Conservation (phyloP, 2,329 filamentous ascomycete species). For the Chalara sp. region DNA sequence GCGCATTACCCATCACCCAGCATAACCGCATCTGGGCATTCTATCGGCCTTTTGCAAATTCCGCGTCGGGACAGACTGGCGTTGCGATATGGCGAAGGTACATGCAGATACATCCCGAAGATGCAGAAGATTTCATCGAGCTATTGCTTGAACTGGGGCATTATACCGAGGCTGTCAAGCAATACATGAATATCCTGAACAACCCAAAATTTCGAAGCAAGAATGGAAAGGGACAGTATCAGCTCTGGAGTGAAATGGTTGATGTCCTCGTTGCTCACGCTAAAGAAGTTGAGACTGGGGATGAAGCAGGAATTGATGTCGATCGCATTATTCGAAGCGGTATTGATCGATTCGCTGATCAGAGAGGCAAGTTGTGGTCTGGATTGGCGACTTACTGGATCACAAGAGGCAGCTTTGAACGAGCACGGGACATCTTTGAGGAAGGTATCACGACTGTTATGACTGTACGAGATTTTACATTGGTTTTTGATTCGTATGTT, state of each 20-base stretch:
- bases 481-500: slow-evolving; percentile 92
- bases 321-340: slow-evolving; percentile 90
- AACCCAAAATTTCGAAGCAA: slow-evolving; percentile 88
- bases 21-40: slow-evolving; percentile 93
- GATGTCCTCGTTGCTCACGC: slow-evolving; percentile 90
- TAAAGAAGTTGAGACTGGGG: slow-evolving; percentile 72
- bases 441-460: slow-evolving; percentile 96
- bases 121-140: slow-evolving; percentile 92
- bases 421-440: slow-evolving; percentile 87
- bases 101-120: slow-evolving; percentile 94
- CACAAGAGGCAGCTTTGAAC: slow-evolving; percentile 84
- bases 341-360: slow-evolving; percentile 83
- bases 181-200: slow-evolving; percentile 88
- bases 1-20: slow-evolving; percentile 87
- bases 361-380: slow-evolving; percentile 90
- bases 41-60: slow-evolving; percentile 86
- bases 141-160: slow-evolving; percentile 73
- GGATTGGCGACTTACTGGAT: slow-evolving; percentile 97
- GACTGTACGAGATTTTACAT: slow-evolving; percentile 95
- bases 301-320: slow-evolving; percentile 79
- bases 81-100: slow-evolving; percentile 93
- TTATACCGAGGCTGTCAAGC: slow-evolving; percentile 85
- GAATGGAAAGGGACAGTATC: slow-evolving; percentile 88
- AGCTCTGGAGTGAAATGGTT: slow-evolving; percentile 97
- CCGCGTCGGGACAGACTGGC: slow-evolving; percentile 81